Evolutionary conservation across 2,329 filamentous ascomycete genomes (phyloP).

Genomic region (Pestalotiopsis sp.): DNA sequence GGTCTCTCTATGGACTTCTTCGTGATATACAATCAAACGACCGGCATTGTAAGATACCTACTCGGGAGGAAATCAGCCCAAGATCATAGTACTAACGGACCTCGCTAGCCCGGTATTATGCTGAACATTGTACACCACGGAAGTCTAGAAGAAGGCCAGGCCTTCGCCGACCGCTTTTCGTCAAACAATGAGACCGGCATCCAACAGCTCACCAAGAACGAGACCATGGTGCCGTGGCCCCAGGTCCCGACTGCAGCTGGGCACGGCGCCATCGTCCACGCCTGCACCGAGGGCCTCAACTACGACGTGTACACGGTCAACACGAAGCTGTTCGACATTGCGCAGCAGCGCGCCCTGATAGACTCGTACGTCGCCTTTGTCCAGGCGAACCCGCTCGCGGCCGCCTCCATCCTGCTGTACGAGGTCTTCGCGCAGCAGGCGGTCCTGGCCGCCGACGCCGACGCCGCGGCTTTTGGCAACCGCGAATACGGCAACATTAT

Average conservation of each 20-base stretch:
- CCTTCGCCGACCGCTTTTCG: not conserved
- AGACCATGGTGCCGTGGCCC: not conserved
- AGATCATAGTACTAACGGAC: not conserved
- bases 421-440: not conserved
- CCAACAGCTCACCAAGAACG: not conserved
- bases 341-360: not conserved
- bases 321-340: not conserved
- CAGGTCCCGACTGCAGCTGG: not conserved
- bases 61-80: not conserved
- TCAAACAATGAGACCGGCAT: not conserved
- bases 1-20: not conserved
- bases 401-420: not conserved
- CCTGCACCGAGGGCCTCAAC: not conserved
- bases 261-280: not conserved
- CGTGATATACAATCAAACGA: not conserved
- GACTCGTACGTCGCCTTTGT: not conserved
- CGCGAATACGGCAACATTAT: not conserved
- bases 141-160: not conserved
- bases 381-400: not conserved
- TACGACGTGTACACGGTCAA: conserved; percentile 2
- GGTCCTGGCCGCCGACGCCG: not conserved
- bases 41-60: not conserved
- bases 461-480: conserved; percentile 1
- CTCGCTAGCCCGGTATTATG: not conserved
- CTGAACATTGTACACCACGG: not conserved